phyloP scores from a whole-genome alignment of 768 basidiomycete species.

The Asterophora parasitica region DNA sequence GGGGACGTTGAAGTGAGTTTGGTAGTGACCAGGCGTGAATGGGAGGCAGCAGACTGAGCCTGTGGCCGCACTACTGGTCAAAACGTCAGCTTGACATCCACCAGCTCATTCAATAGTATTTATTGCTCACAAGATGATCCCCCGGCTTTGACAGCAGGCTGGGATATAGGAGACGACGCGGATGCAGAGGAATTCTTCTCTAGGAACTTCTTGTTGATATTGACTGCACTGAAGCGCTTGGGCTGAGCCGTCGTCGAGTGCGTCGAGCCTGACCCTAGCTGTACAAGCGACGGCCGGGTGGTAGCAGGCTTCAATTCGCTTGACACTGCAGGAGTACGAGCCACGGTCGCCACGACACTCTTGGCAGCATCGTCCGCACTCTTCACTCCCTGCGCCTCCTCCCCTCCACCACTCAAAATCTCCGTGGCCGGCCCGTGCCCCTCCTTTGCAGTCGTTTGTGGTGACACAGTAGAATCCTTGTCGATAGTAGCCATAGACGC shows the following conservation, averaged over 20 bases:
- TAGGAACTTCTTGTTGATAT: conserved; percentile 95
- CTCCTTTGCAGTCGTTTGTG: conserved; percentile 39
- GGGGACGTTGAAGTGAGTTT: conserved; percentile 73
- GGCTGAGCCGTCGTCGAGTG: conserved; percentile 40
- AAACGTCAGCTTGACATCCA: conserved; percentile 12
- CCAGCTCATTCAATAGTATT: neutral
- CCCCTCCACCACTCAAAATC: conserved; percentile 21
- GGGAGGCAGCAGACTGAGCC: conserved; percentile 49
- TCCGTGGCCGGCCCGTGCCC: conserved; percentile 27
- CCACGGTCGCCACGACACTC: conserved; percentile 7
- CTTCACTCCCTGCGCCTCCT: conserved; percentile 17
- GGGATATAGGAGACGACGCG: conserved; percentile 38
- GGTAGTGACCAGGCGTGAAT: conserved; percentile 81
- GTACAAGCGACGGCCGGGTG: conserved; percentile 42
- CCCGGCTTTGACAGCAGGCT: conserved; percentile 45
- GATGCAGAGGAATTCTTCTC: conserved; percentile 77
- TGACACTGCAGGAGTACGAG: conserved; percentile 8
- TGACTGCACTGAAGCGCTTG: conserved; percentile 86
- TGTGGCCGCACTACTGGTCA: conserved; percentile 49
- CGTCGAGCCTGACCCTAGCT: conserved; percentile 34
- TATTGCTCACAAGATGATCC: conserved; percentile 46
- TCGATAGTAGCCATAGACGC: conserved; percentile 79
- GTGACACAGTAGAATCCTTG: conserved; percentile 38
- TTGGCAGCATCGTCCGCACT: conserved; percentile 3
- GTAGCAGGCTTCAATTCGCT: conserved; percentile 22